These are phyloP conservation scores for Aspergillus puulaauensis DNA, from an alignment of 2,329 filamentous ascomycete genomes.

Conservation along the genomic window DNA sequence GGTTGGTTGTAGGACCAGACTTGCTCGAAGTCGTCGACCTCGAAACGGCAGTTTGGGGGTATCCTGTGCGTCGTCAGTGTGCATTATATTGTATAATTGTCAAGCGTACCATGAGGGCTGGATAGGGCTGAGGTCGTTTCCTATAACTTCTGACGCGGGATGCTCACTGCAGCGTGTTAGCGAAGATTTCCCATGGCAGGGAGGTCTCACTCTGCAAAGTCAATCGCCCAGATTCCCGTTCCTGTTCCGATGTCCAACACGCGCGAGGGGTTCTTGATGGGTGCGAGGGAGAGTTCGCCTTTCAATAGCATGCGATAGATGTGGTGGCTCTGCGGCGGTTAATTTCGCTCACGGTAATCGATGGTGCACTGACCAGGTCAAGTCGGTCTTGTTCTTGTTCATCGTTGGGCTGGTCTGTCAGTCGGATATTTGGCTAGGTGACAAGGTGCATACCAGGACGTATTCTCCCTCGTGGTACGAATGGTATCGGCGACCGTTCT, in stretches of 20 bases:
- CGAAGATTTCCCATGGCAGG: not conserved
- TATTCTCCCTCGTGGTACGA: constrained; percentile 33
- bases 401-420: constrained; percentile 29
- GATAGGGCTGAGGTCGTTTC: constrained; percentile 33
- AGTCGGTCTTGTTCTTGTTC: constrained; percentile 37
- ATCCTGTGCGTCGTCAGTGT: constrained; percentile 22
- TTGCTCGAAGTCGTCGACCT: constrained; percentile 33
- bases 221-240: constrained; percentile 40
- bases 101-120: constrained; percentile 30
- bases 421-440: not conserved
- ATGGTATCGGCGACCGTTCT: constrained; percentile 35
- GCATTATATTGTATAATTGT: not conserved
- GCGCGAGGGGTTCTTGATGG: constrained; percentile 25
- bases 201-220: constrained; percentile 34
- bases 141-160: constrained; percentile 31
- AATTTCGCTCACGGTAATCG: not conserved
- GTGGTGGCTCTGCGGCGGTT: constrained; percentile 29
- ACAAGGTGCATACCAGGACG: constrained; percentile 20
- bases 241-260: constrained; percentile 38
- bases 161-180: constrained; percentile 18
- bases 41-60: constrained; percentile 35
- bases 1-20: constrained; percentile 28
- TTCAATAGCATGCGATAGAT: constrained; percentile 35
- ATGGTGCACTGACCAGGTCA: constrained; percentile 27
- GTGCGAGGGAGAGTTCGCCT: constrained; percentile 27